phyloP scores from a whole-genome alignment of 192 early-diverging fungal genomes.

The Entomortierella lignicola region DNA sequence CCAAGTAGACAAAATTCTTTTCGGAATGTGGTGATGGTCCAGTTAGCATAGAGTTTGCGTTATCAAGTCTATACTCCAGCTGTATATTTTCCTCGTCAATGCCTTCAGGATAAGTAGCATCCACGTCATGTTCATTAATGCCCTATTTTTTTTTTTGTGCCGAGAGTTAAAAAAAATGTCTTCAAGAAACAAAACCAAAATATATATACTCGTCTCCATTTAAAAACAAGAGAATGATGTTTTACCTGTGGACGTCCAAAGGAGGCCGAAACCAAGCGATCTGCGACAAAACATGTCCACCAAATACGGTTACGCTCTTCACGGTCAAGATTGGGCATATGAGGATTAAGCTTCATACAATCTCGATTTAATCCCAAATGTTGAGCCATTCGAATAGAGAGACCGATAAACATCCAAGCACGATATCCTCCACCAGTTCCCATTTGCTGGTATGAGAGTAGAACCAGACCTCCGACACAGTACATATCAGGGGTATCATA shows the following conservation, averaged over 20 bases:
- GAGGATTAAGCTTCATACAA: conserved; percentile 60
- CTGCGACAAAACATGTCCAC: conserved; percentile 86
- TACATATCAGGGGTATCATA: conserved; percentile 42
- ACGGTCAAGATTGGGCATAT: conserved; percentile 52
- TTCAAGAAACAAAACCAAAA: not conserved
- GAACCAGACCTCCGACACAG: conserved; percentile 34
- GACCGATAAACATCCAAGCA: conserved; percentile 59
- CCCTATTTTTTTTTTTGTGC: conserved; percentile 15
- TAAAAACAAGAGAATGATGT: not conserved
- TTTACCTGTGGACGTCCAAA: conserved; percentile 55
- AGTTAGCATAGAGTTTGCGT: conserved; percentile 10
- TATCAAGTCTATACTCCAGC: conserved; percentile 34
- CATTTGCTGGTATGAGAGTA: conserved; percentile 49
- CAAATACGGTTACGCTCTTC: conserved; percentile 76
- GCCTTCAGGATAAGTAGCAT: conserved; percentile 64
- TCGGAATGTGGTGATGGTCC: conserved; percentile 41
- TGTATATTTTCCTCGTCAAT: conserved; percentile 54
- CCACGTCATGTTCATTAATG: conserved; percentile 67
- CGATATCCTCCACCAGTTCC: conserved; percentile 61
- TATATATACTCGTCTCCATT: not conserved
- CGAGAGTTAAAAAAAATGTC: not conserved
- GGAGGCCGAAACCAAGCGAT: conserved; percentile 62
- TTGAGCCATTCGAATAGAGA: conserved; percentile 76
- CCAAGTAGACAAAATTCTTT: conserved; percentile 54
- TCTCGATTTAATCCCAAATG: conserved; percentile 80